Percentiles rank a stretch among this genome's conserved stretches.
Evolutionary conservation across 1,139 yeast species (phyloP).

Genomic region (Meyerozyma elateridarum): DNA sequence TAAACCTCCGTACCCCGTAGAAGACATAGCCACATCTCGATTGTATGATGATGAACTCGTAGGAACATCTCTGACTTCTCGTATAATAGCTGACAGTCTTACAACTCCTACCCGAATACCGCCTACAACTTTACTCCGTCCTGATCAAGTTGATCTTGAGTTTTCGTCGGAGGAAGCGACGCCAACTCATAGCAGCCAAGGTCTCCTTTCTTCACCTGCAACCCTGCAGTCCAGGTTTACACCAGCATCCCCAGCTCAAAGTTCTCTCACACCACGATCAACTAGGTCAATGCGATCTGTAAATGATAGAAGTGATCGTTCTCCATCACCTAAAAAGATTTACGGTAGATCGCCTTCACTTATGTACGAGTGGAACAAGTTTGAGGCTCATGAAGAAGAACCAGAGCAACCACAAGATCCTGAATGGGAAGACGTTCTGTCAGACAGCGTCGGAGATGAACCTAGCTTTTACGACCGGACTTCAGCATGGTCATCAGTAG

Average conservation of each 20-base stretch:
- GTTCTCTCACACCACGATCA: slow-evolving; percentile 1
- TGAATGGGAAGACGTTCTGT: too few species aligned
- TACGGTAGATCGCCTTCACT: slow-evolving; percentile 16
- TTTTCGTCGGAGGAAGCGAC: not conserved
- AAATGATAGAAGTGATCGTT: slow-evolving; percentile 17
- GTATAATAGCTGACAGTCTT: slow-evolving; percentile 2
- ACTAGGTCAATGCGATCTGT: too few species aligned
- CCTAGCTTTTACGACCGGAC: slow-evolving; percentile 2
- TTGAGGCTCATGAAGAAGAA: not conserved
- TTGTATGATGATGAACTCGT: not conserved
- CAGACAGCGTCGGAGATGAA: too few species aligned
- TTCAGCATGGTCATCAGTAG: slow-evolving; percentile 4
- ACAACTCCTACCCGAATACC: slow-evolving; percentile 20
- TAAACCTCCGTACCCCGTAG: slow-evolving; percentile 1
- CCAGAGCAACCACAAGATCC: too few species aligned
- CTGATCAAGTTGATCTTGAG: not conserved
- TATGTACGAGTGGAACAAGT: slow-evolving; percentile 6
- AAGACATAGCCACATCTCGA: not conserved
- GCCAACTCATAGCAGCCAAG: not conserved
- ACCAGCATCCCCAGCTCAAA: too few species aligned
- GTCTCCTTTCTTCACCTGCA: not conserved
- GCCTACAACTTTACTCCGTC: too few species aligned
- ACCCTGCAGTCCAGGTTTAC: too few species aligned
- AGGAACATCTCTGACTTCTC: not conserved
- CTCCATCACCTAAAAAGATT: slow-evolving; percentile 30